phyloP scores from a whole-genome alignment of 345 rosid genomes.

The Eucalyptus tenuipes region DNA sequence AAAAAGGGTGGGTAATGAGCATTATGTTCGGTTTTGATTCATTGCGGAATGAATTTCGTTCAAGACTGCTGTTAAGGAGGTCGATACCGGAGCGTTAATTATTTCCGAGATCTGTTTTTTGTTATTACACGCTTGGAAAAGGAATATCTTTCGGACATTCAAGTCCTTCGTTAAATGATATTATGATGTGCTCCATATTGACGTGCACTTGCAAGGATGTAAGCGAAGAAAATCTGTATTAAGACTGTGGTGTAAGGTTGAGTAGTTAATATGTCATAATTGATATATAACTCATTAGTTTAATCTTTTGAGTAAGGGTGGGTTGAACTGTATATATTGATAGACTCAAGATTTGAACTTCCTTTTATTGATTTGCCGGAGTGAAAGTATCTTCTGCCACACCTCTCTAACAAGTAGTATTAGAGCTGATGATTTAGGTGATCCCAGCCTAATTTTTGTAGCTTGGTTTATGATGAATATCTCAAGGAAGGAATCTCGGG shows the following conservation, averaged over 20 bases:
- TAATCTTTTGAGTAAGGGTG: not conserved
- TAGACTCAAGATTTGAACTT: not conserved
- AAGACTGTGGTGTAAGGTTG: not conserved
- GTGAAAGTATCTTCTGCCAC: not conserved
- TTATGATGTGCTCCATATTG: not conserved
- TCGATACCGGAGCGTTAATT: not conserved
- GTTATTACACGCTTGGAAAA: not conserved
- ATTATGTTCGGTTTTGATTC: not conserved
- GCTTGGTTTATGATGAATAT: not conserved
- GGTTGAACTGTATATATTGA: accelerated
- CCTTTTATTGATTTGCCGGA: not conserved
- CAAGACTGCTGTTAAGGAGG: not conserved
- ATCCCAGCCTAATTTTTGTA: not conserved
- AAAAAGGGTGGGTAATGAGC: not conserved
- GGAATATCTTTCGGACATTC: not conserved
- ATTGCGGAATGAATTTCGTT: not conserved
- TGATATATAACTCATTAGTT: not conserved
- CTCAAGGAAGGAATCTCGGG: not conserved
- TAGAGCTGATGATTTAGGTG: not conserved
- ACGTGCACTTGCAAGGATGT: not conserved
- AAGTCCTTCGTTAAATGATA: not conserved
- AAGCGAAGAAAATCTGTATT: not conserved
- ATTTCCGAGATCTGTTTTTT: not conserved
- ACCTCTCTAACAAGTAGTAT: not conserved
- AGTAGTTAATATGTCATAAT: not conserved